A percentile compares a stretch with the other conserved stretches of the same genome.
Evolutionary conservation across 371 early-diverging fungal genomes (phyloP).

Genomic region (Mortierella sp.): DNA sequence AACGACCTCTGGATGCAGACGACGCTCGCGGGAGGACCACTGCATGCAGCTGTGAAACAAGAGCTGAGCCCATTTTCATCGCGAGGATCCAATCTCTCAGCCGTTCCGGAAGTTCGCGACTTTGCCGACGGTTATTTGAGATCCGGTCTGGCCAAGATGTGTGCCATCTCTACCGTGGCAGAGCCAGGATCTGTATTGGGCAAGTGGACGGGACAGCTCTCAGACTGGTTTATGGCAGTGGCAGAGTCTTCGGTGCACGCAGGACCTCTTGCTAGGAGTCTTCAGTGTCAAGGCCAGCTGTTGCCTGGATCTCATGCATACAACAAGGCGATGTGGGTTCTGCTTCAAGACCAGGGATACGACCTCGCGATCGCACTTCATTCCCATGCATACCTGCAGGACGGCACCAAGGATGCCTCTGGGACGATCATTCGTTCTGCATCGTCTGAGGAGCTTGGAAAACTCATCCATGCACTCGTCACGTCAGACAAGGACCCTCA

Average conservation of each 20-base stretch:
- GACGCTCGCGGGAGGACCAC: not conserved
- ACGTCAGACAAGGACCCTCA: slow-evolving; percentile 13
- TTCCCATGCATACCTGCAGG: slow-evolving; percentile 12
- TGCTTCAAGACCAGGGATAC: slow-evolving; percentile 27
- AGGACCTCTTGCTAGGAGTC: slow-evolving; percentile 23
- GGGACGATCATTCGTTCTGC: no score
- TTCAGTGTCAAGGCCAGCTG: slow-evolving; percentile 10
- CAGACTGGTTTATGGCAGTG: slow-evolving; percentile 36
- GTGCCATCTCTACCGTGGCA: slow-evolving; percentile 5
- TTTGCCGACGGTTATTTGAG: slow-evolving; percentile 8
- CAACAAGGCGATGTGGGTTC: slow-evolving; percentile 7
- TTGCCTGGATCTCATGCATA: slow-evolving; percentile 22
- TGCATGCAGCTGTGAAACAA: not conserved
- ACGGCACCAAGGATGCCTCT: not conserved
- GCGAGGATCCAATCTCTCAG: not conserved
- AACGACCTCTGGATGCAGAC: slow-evolving; percentile 24
- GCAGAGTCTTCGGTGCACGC: slow-evolving; percentile 19
- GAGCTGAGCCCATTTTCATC: not conserved
- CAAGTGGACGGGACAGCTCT: slow-evolving; percentile 28
- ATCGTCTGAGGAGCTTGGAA: slow-evolving; percentile 6
- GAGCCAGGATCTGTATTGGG: not conserved
- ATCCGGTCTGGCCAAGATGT: slow-evolving; percentile 26
- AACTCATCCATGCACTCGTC: slow-evolving; percentile 23
- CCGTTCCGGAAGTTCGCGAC: slow-evolving; percentile 8
- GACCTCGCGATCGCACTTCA: slow-evolving; percentile 38